Conservation (phyloP, 768 basidiomycete species). For the Strobilomyces echinocephalus region DNA sequence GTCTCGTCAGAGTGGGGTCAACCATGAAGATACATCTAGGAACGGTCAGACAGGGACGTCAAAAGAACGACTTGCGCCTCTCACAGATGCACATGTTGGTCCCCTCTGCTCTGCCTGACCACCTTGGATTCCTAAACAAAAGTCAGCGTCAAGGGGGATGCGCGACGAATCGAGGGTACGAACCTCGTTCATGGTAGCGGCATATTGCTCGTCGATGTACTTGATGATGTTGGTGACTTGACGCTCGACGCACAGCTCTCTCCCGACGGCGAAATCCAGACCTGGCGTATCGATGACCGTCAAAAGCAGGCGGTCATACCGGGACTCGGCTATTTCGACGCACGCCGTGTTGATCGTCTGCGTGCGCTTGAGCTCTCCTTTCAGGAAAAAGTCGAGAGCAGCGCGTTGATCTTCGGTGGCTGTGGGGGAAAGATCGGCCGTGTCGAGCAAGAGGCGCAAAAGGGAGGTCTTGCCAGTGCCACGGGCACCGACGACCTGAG, state of each 20-base stretch:
- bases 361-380: constrained; percentile 56
- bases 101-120: constrained; percentile 78
- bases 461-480: constrained; percentile 85
- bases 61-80: constrained; percentile 23
- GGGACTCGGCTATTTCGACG: constrained; percentile 80
- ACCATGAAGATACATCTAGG: constrained; percentile 79
- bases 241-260: constrained; percentile 73
- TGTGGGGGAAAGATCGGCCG: constrained; percentile 73
- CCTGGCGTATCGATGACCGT: constrained; percentile 87
- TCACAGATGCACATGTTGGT: constrained; percentile 86
- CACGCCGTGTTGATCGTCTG: constrained; percentile 61
- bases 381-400: constrained; percentile 61
- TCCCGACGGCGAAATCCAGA: constrained; percentile 67
- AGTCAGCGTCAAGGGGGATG: neutral
- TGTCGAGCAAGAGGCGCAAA: constrained; percentile 74
- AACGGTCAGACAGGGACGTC: constrained; percentile 12
- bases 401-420: constrained; percentile 72
- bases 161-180: neutral
- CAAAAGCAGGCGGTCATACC: constrained; percentile 71
- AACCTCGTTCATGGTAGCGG: constrained; percentile 85
- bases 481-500: constrained; percentile 71
- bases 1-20: constrained; percentile 64
- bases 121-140: constrained; percentile 76
- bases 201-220: constrained; percentile 76
- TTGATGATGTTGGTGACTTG: constrained; percentile 71